These are phyloP conservation scores for Amyloporia xantha DNA, from an alignment of 768 basidiomycete species.

Conservation along the genomic window DNA sequence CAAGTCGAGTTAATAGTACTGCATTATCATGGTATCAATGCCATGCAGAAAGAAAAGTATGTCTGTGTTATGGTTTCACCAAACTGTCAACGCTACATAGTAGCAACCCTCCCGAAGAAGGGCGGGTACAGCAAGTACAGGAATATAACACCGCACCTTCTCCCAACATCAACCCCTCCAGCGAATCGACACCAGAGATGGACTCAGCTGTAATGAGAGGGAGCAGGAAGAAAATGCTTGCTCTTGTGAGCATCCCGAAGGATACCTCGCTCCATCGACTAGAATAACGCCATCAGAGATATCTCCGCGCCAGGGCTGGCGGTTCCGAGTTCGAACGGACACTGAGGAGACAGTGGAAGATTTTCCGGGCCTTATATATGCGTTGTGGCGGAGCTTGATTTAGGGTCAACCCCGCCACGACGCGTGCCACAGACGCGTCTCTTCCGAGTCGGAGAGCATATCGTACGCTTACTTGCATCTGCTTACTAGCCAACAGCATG, in stretches of 20 bases:
- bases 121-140: constrained; percentile 65
- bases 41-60: constrained; percentile 27
- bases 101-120: constrained; percentile 39
- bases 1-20: too few relatives aligned
- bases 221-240: constrained; percentile 32
- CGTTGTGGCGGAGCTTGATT: constrained; percentile 13
- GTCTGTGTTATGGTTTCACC: constrained; percentile 80
- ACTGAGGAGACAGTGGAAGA: constrained; percentile 35
- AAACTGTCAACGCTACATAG: constrained; percentile 79
- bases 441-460: too few relatives aligned
- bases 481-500: constrained; percentile 4
- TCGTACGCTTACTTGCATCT: not conserved
- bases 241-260: constrained; percentile 46
- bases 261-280: constrained; percentile 76
- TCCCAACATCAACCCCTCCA: constrained; percentile 38
- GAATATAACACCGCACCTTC: constrained; percentile 68
- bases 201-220: constrained; percentile 39
- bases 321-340: constrained; percentile 69
- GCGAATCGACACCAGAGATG: constrained; percentile 49
- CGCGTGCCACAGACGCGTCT: constrained; percentile 28
- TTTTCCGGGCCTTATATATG: constrained; percentile 23
- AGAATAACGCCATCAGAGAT: constrained; percentile 62
- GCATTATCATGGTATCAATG: too few relatives aligned
- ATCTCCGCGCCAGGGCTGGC: constrained; percentile 43
- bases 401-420: constrained; percentile 6